Evolutionary conservation across 2,329 filamentous ascomycete species (phyloP), one percentile per base, ranked within the genome.

Genomic region (Colletotrichum shisoi): DNA sequence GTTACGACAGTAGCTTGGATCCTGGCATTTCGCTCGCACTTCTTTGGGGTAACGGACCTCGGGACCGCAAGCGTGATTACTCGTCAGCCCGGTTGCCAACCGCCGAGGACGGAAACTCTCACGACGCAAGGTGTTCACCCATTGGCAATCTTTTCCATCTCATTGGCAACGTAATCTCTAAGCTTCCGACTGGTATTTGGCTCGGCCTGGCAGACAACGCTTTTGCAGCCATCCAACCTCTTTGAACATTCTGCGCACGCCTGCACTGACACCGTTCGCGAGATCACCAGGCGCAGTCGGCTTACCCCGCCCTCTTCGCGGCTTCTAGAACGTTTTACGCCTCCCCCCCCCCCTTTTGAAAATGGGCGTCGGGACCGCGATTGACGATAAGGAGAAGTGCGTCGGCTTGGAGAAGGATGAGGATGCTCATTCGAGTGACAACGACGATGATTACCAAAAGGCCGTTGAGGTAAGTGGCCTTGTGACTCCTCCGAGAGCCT

Each of bases 361-460:
- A 13, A 68, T 68, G 62, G 57, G 57, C 8, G 44, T 44, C 27
- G 63, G 19, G 3, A 24, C 37, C 31, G 31, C 40, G 24, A 51
- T n/a, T 61, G 70, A 71, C 40, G 65, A 68, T 27, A 62, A 62
- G 39, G 70, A 70, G 40, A 75, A 73, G 68, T 73, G 74, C 27
- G 73, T 75, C 13, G 63, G 69, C 48, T 73, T 72, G 34, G 69
- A 71, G 58, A 72, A 75, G 48, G 73, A 75, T 48, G 78, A 80
- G 44, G 79, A 82, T 46, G 76, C 74, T 31, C 75, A 75, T 46
- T 82, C 80, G 4, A 82, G 80, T 60, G 79, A 77, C 42, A 85
- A 83, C 70, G 84, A 85, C 54, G 84, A 86, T 63, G 84, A 86
- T 51, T 76, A 70, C 62, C 78, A 76, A 52, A 78, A 76, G 56